phyloP scores from a whole-genome alignment of 2,329 filamentous ascomycete species.

The Tolypocladium tropicale region DNA sequence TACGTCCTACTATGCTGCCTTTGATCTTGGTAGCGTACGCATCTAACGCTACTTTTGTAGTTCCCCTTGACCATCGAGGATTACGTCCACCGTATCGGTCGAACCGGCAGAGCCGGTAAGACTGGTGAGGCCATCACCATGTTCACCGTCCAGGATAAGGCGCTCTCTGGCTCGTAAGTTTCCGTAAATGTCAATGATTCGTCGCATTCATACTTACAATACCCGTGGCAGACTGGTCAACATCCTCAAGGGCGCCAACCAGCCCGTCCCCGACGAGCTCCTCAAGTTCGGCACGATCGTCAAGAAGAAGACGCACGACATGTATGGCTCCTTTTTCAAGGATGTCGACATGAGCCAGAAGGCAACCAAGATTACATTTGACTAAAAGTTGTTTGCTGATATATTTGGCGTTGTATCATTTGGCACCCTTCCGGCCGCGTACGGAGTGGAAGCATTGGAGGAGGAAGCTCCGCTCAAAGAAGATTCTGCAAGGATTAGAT shows the following conservation, averaged over 20 bases:
- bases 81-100: conserved; percentile 93
- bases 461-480: conserved; percentile 45
- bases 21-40: not conserved
- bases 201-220: not conserved
- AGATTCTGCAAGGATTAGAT: conserved; percentile 27
- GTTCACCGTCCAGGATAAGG: conserved; percentile 93
- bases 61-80: conserved; percentile 95
- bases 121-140: conserved; percentile 82
- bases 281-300: conserved; percentile 96
- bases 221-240: conserved; percentile 62
- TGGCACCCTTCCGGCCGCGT: conserved; percentile 19
- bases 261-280: conserved; percentile 79
- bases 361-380: conserved; percentile 88
- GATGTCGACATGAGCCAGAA: conserved; percentile 75
- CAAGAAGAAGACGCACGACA: conserved; percentile 96
- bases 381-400: conserved; percentile 28
- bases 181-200: not conserved
- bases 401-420: conserved; percentile 9
- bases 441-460: conserved; percentile 38
- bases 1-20: conserved; percentile 20
- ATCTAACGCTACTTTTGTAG: conserved; percentile 21
- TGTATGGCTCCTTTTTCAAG: conserved; percentile 93
- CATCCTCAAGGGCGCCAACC: conserved; percentile 85
- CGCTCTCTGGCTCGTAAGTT: conserved; percentile 75
- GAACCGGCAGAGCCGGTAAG: conserved; percentile 88